Evolutionary conservation across 768 basidiomycete species (phyloP).

Genomic region (Cytidiella melzeri): DNA sequence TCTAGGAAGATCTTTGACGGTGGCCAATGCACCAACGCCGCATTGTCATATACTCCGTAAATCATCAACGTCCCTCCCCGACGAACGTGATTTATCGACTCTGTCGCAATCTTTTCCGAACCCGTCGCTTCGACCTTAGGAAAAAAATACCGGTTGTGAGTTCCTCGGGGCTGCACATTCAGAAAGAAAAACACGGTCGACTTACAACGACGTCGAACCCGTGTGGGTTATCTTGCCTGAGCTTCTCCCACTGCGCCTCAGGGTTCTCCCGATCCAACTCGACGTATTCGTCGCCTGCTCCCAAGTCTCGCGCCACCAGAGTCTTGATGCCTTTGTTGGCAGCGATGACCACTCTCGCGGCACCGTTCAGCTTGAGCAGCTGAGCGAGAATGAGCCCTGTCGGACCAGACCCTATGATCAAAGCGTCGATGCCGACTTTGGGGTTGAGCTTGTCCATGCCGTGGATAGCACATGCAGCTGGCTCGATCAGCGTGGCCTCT

Average conservation of each 20-base stretch:
- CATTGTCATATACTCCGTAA: conserved; percentile 88
- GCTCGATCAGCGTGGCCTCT: conserved; percentile 84
- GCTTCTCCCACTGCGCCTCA: conserved; percentile 70
- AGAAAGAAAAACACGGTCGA: too few relatives aligned
- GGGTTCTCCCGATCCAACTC: conserved; percentile 77
- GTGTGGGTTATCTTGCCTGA: conserved; percentile 78
- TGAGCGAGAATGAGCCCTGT: conserved; percentile 88
- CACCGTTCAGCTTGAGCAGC: conserved; percentile 83
- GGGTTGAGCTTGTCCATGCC: conserved; percentile 85
- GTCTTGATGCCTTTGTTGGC: conserved; percentile 91
- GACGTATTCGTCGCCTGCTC: conserved; percentile 80
- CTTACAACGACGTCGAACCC: conserved; percentile 58
- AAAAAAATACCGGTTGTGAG: not conserved
- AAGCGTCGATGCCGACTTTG: conserved; percentile 77
- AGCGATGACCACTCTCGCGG: conserved; percentile 72
- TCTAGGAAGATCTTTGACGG: conserved; percentile 76
- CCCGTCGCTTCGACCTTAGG: conserved; percentile 62
- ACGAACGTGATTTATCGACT: conserved; percentile 84
- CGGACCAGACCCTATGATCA: conserved; percentile 83
- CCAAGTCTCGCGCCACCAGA: conserved; percentile 73
- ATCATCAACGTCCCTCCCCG: conserved; percentile 81
- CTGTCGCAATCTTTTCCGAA: conserved; percentile 80
- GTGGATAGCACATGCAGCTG: conserved; percentile 88
- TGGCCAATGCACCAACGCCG: conserved; percentile 79
- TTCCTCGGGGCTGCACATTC: not conserved